phyloP scores from a whole-genome alignment of 495 filamentous ascomycete species.

The Penicillium mononematosum region DNA sequence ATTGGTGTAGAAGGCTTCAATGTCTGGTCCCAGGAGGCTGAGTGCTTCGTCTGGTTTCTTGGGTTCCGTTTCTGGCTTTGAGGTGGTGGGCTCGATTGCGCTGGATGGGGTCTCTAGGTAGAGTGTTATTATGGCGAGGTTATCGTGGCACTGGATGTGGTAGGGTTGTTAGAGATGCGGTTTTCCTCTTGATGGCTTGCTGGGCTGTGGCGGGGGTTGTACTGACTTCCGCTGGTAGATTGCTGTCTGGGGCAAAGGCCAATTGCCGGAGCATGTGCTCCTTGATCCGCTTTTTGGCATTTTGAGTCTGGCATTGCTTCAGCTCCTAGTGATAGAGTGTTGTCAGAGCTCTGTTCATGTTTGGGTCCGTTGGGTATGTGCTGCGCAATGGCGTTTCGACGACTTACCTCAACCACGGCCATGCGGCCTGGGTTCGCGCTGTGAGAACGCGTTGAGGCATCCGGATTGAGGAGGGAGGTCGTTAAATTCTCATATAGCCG shows the following conservation, averaged over 20 bases:
- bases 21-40: slow-evolving; percentile 38
- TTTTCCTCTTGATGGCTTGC: background rate
- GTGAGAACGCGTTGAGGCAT: slow-evolving; percentile 61
- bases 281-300: slow-evolving; percentile 40
- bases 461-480: slow-evolving; percentile 54
- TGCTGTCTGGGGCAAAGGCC: slow-evolving; percentile 37
- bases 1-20: slow-evolving; percentile 38
- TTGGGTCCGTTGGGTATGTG: background rate
- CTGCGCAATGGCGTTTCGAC: background rate
- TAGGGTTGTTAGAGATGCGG: background rate
- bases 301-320: slow-evolving; percentile 36
- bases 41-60: slow-evolving; percentile 23
- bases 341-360: slow-evolving; percentile 2
- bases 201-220: background rate
- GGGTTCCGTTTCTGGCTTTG: slow-evolving; percentile 14
- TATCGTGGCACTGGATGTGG: slow-evolving; percentile 34
- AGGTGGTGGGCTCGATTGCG: slow-evolving; percentile 25
- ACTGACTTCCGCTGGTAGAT: slow-evolving; percentile 36
- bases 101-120: slow-evolving; percentile 38
- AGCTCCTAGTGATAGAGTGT: slow-evolving; percentile 31
- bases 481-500: slow-evolving; percentile 61
- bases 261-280: slow-evolving; percentile 33
- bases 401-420: slow-evolving; percentile 52
- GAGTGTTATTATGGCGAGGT: slow-evolving; percentile 35
- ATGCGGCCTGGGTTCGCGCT: slow-evolving; percentile 52